Evolutionary conservation across 164 flowering plant species (phyloP).

Genomic region (Magnolia sinica): DNA sequence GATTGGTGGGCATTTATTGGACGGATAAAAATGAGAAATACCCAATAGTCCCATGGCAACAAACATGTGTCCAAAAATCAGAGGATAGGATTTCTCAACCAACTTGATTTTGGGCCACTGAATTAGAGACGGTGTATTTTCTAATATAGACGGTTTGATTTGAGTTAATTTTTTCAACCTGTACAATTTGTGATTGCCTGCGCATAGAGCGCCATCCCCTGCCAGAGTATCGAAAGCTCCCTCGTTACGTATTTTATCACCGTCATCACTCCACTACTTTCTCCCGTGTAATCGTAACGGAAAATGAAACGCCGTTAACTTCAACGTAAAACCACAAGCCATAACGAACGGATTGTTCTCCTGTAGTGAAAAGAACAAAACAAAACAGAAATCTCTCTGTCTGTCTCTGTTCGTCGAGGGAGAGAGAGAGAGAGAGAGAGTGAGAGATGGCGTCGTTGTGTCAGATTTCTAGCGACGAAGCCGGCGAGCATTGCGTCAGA

Average conservation of each 20-base stretch:
- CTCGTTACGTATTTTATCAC: background rate
- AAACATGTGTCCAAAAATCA: background rate
- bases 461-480: conserved; percentile 11
- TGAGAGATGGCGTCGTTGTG: conserved; percentile 17
- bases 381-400: too few relatives aligned
- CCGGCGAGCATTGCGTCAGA: background rate
- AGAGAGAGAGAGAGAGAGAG: background rate
- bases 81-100: background rate
- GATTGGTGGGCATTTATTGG: background rate
- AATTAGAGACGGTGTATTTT: too few relatives aligned
- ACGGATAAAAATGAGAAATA: background rate
- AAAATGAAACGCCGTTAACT: background rate
- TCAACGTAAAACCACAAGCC: background rate
- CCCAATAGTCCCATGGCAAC: too few relatives aligned
- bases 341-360: background rate
- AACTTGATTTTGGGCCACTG: too few relatives aligned
- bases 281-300: background rate
- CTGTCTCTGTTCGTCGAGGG: background rate
- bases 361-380: background rate
- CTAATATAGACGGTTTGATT: too few relatives aligned
- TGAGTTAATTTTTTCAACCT: background rate
- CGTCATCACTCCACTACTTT: background rate
- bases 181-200: background rate
- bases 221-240: background rate
- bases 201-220: background rate